Base-by-base conservation (phyloP, 441 rosid species). In the Omphalea diandra region DNA sequence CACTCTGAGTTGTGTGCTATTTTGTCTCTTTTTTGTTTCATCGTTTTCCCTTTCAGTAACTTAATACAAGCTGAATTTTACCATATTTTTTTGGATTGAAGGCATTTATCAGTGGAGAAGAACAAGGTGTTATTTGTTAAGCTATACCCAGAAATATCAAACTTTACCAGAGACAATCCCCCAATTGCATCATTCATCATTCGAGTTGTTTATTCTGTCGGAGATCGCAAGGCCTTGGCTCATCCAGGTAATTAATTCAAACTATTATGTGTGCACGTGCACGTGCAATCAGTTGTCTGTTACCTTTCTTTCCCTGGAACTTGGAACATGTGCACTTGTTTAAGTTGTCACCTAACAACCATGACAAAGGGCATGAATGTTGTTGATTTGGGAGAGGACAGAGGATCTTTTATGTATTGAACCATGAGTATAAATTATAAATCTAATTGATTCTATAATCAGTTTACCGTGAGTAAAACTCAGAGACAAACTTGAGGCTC, bases 81-180 rank as follows among this genome's bases (percentile, higher is more conserved):
- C n/a, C 22, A 5, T 27, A 12, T 57, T 31, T 63, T 26, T 61
- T 73, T 72, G 68, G 35, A 75, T 79, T 81, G 74, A 80, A 94
- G 98, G 98, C 89, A 91, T 82, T 72, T 94, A 60, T 82, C 92
- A 9, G 82, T 91, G 77, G 98, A 94, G 89, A 94, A 87, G 86
- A 91, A 81, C 89, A 71, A 85, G 90, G 72, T 69, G 63, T 67
- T 90, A 26, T 78, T 70, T 73, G 85, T 94, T 74, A 90, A 85
- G 75, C 79, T 94, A 71, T 88, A 84, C 72, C 98, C 97, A 53
- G 97, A 91, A 70, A 81, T 81, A 41, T 94, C 98, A 0, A 89
- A 81, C 63, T 70, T 84, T 31, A 84, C 96, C 0, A 82, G 90
- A 82, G 95, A 85, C 1, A 85, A 83, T 71, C 97, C 98, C 65